Conservation (phyloP, 768 basidiomycete genomes). For the Podaxis sp. region DNA sequence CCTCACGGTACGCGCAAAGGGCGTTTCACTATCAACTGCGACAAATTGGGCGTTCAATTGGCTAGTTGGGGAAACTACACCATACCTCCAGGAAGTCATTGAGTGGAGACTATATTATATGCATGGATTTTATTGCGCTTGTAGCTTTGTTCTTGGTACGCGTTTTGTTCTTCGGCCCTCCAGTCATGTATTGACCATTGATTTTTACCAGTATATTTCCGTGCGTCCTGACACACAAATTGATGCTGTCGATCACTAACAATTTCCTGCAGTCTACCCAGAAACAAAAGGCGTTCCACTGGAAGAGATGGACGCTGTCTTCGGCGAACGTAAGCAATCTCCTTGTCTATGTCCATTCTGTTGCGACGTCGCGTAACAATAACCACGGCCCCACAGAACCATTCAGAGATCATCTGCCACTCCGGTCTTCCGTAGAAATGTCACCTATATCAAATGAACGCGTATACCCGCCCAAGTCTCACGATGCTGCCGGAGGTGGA, state of each 20-base stretch:
- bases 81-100: constrained; percentile 80
- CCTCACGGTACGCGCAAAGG: constrained; percentile 80
- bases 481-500: too few relatives aligned
- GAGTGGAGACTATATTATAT: constrained; percentile 87
- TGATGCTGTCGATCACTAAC: neutral
- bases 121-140: constrained; percentile 85
- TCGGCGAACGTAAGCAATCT: constrained; percentile 62
- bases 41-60: constrained; percentile 86
- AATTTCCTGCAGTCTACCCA: constrained; percentile 56
- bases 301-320: constrained; percentile 84
- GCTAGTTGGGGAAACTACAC: constrained; percentile 81
- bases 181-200: neutral
- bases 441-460: constrained; percentile 2
- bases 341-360: neutral
- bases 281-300: constrained; percentile 80
- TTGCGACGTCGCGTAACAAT: neutral
- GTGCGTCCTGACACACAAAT: constrained; percentile 35
- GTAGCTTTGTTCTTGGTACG: constrained; percentile 72
- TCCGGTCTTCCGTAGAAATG: constrained; percentile 9
- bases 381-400: neutral
- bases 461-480: constrained; percentile 2
- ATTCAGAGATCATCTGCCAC: constrained; percentile 13
- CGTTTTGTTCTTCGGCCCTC: neutral
- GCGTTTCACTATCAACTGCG: constrained; percentile 86
- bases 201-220: constrained; percentile 57